Conservation (phyloP, 495 filamentous ascomycete genomes). For the Ramalina intermedia region DNA sequence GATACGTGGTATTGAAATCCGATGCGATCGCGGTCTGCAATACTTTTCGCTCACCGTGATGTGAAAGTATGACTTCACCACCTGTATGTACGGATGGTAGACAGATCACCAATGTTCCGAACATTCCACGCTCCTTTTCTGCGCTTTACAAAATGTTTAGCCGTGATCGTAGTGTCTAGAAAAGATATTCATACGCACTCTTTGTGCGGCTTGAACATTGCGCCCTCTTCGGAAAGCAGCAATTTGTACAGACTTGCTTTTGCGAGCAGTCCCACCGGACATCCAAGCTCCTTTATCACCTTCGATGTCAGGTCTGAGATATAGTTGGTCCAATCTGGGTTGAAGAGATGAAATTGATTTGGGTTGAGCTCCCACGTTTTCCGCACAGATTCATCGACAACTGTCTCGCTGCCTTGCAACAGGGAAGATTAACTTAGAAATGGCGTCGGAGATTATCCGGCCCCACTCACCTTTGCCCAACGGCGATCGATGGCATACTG, state of each 20-base stretch:
- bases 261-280: not conserved
- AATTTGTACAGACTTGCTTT: constrained; percentile 38
- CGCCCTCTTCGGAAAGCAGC: constrained; percentile 40
- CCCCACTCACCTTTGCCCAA: constrained; percentile 24
- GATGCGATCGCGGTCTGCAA: constrained; percentile 22
- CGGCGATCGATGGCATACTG: constrained; percentile 27
- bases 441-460: no score
- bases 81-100: constrained; percentile 39
- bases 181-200: constrained; percentile 16
- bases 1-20: constrained; percentile 22
- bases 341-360: constrained; percentile 26
- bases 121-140: constrained; percentile 41
- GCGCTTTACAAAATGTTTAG: constrained; percentile 12
- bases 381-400: constrained; percentile 32
- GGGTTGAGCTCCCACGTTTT: constrained; percentile 38
- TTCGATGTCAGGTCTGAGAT: not conserved
- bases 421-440: no score
- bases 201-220: constrained; percentile 37
- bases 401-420: constrained; percentile 17
- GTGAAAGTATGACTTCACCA: constrained; percentile 32
- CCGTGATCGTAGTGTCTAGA: not conserved
- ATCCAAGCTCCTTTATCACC: constrained; percentile 8
- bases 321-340: constrained; percentile 19
- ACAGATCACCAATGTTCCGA: constrained; percentile 38
- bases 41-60: constrained; percentile 20